Percentiles rank a stretch among this genome's conserved stretches.
Conservation (phyloP, 2,329 filamentous ascomycete species). For the Coleophoma eucalyptorum region DNA sequence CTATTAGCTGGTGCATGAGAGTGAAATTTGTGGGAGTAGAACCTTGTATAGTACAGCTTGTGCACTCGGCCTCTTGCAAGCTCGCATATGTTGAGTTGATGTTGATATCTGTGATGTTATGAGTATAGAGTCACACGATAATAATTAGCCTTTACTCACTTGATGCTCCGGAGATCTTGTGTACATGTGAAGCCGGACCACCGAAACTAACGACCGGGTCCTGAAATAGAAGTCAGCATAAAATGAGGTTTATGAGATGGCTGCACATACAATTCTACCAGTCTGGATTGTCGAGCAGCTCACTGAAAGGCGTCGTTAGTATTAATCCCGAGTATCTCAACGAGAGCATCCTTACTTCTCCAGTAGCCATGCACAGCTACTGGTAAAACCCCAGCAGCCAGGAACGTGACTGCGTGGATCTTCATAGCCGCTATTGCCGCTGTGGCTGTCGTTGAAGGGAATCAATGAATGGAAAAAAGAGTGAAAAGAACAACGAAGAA, state of each 20-base stretch:
- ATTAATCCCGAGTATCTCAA: not conserved
- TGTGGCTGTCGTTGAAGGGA: too few species aligned
- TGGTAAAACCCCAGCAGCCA: not conserved
- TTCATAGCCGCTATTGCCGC: too few species aligned
- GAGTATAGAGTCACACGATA: not conserved
- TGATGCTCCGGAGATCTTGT: conserved; percentile 5
- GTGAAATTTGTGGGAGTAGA: not conserved
- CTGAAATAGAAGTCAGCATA: not conserved
- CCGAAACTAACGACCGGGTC: conserved; percentile 2
- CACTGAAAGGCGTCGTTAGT: not conserved
- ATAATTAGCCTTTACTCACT: not conserved
- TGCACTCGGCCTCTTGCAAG: conserved; percentile 61
- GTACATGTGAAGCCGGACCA: conserved; percentile 1
- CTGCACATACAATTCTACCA: not conserved
- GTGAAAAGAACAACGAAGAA: too few species aligned
- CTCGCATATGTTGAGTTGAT: conserved; percentile 49
- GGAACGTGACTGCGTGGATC: not conserved
- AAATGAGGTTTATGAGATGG: too few species aligned
- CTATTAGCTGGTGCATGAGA: not conserved
- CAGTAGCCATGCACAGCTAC: not conserved
- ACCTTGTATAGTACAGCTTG: conserved; percentile 66
- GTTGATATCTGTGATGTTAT: conserved; percentile 51
- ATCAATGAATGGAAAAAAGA: too few species aligned
- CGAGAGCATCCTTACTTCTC: not conserved
- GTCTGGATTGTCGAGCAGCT: conserved; percentile 3